Conservation (phyloP, 352 stramenopile genomes). For the Globisporangium middletonii region DNA sequence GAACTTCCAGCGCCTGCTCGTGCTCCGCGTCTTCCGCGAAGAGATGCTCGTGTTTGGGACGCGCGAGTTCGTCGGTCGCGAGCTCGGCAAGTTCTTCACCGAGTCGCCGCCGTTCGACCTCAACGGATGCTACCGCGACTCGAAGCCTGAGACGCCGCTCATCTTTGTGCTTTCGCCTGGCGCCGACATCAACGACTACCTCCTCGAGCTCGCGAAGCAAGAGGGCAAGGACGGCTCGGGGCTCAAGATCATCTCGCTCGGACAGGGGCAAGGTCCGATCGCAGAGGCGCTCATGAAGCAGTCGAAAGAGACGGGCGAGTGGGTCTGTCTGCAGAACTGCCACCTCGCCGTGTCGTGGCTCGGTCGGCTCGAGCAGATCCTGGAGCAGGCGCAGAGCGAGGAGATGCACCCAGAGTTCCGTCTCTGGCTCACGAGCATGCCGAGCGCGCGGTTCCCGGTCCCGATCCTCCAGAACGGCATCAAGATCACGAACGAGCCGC, state of each 20-base stretch:
- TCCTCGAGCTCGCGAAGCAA: constrained; percentile 86
- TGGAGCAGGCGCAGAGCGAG: constrained; percentile 69
- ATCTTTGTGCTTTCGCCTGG: constrained; percentile 93
- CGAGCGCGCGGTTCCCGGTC: constrained; percentile 86
- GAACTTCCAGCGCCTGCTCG: constrained; percentile 87
- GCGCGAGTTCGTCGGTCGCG: constrained; percentile 72
- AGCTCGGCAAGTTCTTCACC: constrained; percentile 82
- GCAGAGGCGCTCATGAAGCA: constrained; percentile 90
- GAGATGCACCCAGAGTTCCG: constrained; percentile 87
- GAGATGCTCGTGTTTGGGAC: constrained; percentile 90
- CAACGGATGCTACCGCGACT: constrained; percentile 89
- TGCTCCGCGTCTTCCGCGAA: constrained; percentile 86
- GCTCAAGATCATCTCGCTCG: constrained; percentile 92
- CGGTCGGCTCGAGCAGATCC: constrained; percentile 81
- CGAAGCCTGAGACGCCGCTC: constrained; percentile 85
- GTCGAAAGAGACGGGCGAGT: constrained; percentile 87
- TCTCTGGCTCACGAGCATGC: constrained; percentile 93
- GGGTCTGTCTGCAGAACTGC: constrained; percentile 95
- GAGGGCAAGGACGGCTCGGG: constrained; percentile 84
- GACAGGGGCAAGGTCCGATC: constrained; percentile 91
- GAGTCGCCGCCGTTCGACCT: constrained; percentile 92
- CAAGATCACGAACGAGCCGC: constrained; percentile 95
- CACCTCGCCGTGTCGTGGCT: constrained; percentile 91
- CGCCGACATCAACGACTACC: constrained; percentile 92
- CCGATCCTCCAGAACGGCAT: constrained; percentile 94